Evolutionary conservation across 2,329 filamentous ascomycete species (phyloP).

Genomic region (Phaeosphaeria sp.): DNA sequence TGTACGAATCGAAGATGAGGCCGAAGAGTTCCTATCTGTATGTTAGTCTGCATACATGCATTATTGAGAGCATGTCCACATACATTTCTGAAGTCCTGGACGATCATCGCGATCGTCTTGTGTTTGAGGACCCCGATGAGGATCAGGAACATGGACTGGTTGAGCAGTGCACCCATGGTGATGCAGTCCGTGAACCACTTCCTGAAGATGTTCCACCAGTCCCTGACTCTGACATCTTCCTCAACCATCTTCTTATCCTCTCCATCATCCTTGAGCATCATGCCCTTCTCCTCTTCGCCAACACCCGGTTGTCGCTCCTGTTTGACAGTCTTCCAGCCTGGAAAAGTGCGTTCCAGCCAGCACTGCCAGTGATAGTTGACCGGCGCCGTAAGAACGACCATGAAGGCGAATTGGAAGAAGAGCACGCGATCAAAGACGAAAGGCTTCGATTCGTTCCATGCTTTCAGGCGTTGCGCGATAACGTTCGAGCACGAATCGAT

Average conservation of each 20-base stretch:
- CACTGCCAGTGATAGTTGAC: conserved; percentile 89
- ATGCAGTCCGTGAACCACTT: conserved; percentile 73
- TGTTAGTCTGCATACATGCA: background rate
- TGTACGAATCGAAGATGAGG: conserved; percentile 67
- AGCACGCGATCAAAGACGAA: conserved; percentile 48
- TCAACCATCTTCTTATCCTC: conserved; percentile 32
- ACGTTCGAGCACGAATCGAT: conserved; percentile 49
- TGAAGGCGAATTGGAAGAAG: conserved; percentile 58
- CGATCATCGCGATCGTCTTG: conserved; percentile 40
- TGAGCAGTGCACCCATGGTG: conserved; percentile 68
- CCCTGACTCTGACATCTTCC: conserved; percentile 39
- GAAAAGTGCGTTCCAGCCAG: conserved; percentile 76
- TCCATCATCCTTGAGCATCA: conserved; percentile 35
- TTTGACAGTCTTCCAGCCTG: conserved; percentile 57
- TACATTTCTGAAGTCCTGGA: conserved; percentile 45
- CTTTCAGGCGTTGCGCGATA: conserved; percentile 46
- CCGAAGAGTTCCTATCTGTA: conserved; percentile 34
- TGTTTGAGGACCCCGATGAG: conserved; percentile 62
- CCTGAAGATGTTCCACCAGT: conserved; percentile 66
- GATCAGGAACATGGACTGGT: conserved; percentile 70
- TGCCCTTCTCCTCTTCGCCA: conserved; percentile 39
- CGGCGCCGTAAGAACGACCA: conserved; percentile 74
- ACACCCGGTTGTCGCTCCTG: conserved; percentile 19
- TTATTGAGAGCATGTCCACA: conserved; percentile 20
- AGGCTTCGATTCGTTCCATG: conserved; percentile 42